phyloP scores from a whole-genome alignment of 73 alveolate genomes.

The Stentor roeselii region DNA sequence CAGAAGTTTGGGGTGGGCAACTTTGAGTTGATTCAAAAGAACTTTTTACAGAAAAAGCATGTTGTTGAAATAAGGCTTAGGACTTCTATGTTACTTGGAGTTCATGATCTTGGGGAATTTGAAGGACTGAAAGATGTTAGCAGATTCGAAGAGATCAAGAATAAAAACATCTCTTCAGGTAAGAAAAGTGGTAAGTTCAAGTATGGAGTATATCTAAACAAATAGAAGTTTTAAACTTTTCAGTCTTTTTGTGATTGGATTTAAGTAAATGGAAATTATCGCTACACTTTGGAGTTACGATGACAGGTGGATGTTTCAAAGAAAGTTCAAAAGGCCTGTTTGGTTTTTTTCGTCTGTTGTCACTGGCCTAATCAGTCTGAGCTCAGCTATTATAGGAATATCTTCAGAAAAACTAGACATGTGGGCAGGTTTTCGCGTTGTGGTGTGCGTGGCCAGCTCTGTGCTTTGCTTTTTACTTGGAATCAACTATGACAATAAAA shows the following conservation, averaged over 20 bases:
- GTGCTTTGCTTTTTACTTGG: neutral
- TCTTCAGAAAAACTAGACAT: neutral
- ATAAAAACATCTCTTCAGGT: neutral
- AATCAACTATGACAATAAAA: neutral
- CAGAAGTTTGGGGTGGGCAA: slow-evolving; percentile 1
- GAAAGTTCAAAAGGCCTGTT: neutral
- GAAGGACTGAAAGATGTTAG: slow-evolving; percentile 12
- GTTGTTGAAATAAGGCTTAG: neutral
- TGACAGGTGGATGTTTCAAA: slow-evolving; percentile 3
- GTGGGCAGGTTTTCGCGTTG: neutral
- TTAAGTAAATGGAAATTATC: neutral
- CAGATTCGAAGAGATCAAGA: slow-evolving; percentile 8
- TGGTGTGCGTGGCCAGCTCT: neutral
- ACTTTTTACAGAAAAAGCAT: neutral
- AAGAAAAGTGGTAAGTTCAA: slow-evolving; percentile 11
- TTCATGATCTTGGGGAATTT: neutral
- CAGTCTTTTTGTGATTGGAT: too few species aligned
- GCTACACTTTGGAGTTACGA: neutral
- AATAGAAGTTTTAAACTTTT: too few species aligned
- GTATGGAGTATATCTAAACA: slow-evolving; percentile 15
- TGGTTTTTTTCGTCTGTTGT: neutral
- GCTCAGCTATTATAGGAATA: neutral
- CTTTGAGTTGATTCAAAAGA: neutral
- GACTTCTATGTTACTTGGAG: slow-evolving; percentile 19
- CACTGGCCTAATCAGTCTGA: neutral